Evolutionary conservation across 768 basidiomycete genomes (phyloP), one percentile per base, ranked within the genome.

Genomic region (Russula vinacea): DNA sequence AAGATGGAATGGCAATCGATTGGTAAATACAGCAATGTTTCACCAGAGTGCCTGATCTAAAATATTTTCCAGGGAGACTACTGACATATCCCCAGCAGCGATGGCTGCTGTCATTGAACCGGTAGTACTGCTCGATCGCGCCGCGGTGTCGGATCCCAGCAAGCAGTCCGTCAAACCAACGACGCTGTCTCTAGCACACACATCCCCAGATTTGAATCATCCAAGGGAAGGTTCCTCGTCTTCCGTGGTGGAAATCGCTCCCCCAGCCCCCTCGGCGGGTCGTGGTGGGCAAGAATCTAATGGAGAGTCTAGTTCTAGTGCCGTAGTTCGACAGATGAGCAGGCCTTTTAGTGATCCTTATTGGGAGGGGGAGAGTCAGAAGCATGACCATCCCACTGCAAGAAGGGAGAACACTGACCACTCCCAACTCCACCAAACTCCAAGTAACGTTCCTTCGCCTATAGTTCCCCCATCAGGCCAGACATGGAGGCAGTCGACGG

Each of bases 1-100:
- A 68, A 35, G 68, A 68, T 16, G 68, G 68, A n/a, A 67, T 68
- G 66, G 68, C 67, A 9, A 68, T 68, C n/a, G 68, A 68, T 17
- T 68, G 68, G 68, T 68, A 29, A 39, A 44, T 67, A 9, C 49
- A 11, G 8, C 24, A 5, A 19, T 14, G 45, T 44, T 33, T 11
- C 7, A 5, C 7, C 11, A 7, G 17, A 19, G 13, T 40, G 32
- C 22, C 8, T 24, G 33, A 44, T 44, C 33, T 58, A 14, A 14
- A 19, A 19, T 33, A 1, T 24, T 19, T 42, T 33, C 37, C 55
- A 62, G 66, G 61, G 55, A 56, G 40, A 33, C 56, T 19, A 58
- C 33, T 37, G 59, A 54, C 24, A 56, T 45, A 4, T n/a, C 60
- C 26, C 45, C 44, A 0, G 22, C 44, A 24, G 55, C 60, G 44